Conservation (phyloP, 2,329 filamentous ascomycete genomes). For the Gremmenia infestans region DNA sequence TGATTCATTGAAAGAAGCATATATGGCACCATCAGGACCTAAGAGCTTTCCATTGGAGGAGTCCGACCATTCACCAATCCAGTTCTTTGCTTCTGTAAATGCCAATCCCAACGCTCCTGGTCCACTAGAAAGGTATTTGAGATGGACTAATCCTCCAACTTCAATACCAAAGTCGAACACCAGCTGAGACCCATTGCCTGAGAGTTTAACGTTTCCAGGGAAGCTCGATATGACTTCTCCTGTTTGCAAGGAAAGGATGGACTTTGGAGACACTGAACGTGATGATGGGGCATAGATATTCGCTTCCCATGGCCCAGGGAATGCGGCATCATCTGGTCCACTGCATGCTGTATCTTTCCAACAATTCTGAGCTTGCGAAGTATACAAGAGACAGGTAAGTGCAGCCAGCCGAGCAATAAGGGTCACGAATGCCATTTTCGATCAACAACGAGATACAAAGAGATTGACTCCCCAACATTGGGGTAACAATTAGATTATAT, state of each 20-base stretch:
- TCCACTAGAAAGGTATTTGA: conserved; percentile 31
- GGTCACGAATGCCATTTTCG: neutral
- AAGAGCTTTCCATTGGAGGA: conserved; percentile 42
- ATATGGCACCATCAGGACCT: conserved; percentile 47
- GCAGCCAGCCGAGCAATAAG: neutral
- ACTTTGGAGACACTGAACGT: conserved; percentile 43
- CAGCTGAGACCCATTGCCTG: conserved; percentile 44
- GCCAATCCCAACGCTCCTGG: conserved; percentile 40
- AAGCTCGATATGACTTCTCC: conserved; percentile 24
- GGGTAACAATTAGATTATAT: neutral
- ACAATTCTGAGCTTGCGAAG: conserved; percentile 33
- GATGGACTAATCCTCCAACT: conserved; percentile 49
- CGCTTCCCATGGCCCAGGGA: conserved; percentile 53
- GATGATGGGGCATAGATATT: conserved; percentile 53
- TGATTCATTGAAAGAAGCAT: conserved; percentile 35
- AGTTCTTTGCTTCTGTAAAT: conserved; percentile 44
- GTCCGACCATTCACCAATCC: conserved; percentile 44
- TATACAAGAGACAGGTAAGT: conserved; percentile 1
- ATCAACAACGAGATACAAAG: neutral
- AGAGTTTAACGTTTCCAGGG: conserved; percentile 10
- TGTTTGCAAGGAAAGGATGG: conserved; percentile 37
- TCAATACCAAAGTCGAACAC: conserved; percentile 56
- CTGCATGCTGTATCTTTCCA: conserved; percentile 53
- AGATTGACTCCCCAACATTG: neutral
- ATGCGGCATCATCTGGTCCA: conserved; percentile 44